A percentile compares a stretch with the other conserved stretches of the same genome.
phyloP scores from a whole-genome alignment of 2,329 filamentous ascomycete genomes.

The Chlorencoelia australis region DNA sequence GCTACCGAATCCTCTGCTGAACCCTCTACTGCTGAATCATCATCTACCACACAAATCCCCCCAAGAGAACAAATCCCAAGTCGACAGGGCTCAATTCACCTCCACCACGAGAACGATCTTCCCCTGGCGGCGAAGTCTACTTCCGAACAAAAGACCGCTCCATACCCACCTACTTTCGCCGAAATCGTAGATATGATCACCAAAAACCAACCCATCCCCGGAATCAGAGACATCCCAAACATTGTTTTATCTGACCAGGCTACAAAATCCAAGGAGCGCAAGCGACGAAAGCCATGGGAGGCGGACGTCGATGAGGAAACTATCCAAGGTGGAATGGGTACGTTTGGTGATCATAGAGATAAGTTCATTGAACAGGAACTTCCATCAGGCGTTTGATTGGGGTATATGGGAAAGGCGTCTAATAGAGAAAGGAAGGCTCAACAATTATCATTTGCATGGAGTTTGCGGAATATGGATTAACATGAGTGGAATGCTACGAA shows the following conservation, averaged over 20 bases:
- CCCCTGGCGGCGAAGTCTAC: conserved; percentile 4
- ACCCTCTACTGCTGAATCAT: background rate
- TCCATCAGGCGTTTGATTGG: conserved; percentile 1
- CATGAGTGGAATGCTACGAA: no score
- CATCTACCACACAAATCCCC: background rate
- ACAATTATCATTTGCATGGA: no score
- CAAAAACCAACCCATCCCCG: conserved; percentile 71
- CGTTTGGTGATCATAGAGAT: conserved; percentile 8
- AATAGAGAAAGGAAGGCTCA: background rate
- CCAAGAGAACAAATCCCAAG: background rate
- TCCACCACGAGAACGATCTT: conserved; percentile 5
- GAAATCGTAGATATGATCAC: conserved; percentile 81
- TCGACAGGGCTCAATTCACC: no score
- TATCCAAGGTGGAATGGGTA: conserved; percentile 15
- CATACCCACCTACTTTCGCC: conserved; percentile 74
- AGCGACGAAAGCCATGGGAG: conserved; percentile 68
- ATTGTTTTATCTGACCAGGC: conserved; percentile 65
- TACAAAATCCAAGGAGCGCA: conserved; percentile 26
- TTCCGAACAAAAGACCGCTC: conserved; percentile 39
- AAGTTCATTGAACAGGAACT: conserved; percentile 6
- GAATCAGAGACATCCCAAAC: conserved; percentile 77
- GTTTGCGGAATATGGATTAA: no score
- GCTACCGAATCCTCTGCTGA: background rate
- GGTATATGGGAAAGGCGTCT: no score
- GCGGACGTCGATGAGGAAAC: conserved; percentile 34